Conservation (phyloP, 129 eudicot genomes). For the Silybum marianum region DNA sequence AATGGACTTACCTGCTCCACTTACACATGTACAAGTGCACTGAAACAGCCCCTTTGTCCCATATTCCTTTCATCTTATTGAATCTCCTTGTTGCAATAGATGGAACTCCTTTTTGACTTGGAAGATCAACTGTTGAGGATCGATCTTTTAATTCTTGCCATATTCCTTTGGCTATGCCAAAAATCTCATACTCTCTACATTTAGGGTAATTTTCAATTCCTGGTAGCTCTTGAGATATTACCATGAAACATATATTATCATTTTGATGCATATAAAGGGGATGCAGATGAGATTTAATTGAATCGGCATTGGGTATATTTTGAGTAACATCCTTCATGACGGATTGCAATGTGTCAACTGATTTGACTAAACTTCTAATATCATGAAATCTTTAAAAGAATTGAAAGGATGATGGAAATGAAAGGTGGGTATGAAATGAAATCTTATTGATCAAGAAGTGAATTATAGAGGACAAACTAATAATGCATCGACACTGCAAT, state of each 20-base stretch:
- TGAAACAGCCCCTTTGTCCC: too few relatives aligned
- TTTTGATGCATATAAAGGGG: background rate
- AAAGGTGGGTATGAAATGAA: background rate
- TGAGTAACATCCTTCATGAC: background rate
- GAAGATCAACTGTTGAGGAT: background rate
- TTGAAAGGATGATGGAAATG: background rate
- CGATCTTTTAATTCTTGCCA: background rate
- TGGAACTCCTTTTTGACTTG: background rate
- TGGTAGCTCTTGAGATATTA: background rate
- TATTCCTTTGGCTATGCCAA: background rate
- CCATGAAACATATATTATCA: background rate
- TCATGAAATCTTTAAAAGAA: background rate
- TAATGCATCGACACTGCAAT: background rate
- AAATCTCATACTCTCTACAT: background rate
- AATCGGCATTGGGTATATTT: background rate
- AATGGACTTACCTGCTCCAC: too few relatives aligned
- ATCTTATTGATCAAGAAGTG: background rate
- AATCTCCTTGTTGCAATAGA: background rate
- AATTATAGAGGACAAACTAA: background rate
- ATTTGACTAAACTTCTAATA: background rate
- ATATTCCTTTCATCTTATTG: background rate
- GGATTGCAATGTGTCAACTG: background rate
- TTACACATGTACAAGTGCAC: too few relatives aligned
- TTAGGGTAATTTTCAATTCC: background rate
- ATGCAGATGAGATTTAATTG: background rate